Percentiles rank a stretch among this genome's conserved stretches.
Evolutionary conservation across 108 stramenopile species (phyloP).

Genomic region (Schizochytrium sp.): DNA sequence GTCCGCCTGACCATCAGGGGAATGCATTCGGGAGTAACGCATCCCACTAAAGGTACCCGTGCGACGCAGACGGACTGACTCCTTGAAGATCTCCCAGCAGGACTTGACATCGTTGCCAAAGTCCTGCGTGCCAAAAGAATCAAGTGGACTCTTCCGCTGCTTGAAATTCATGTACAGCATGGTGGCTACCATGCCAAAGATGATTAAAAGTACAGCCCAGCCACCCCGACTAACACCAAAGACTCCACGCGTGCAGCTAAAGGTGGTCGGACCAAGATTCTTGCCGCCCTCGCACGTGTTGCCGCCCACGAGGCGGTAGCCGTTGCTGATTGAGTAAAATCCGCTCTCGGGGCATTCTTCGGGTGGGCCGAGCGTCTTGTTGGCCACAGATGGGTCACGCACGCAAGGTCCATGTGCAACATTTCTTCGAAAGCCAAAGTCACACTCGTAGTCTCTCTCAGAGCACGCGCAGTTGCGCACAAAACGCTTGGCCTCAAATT

Average conservation of each 20-base stretch:
- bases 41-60: not conserved
- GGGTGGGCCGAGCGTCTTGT: not conserved
- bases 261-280: not conserved
- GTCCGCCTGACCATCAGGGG: not conserved
- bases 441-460: slow-evolving; percentile 17
- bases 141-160: not conserved
- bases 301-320: slow-evolving; percentile 1
- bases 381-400: not conserved
- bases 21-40: not conserved
- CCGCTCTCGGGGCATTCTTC: not conserved
- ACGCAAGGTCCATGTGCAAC: not conserved
- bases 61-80: not conserved
- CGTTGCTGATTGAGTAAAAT: not conserved
- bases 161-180: not conserved
- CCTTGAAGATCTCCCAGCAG: not conserved
- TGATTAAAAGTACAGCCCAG: not conserved
- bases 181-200: not conserved
- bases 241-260: not conserved
- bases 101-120: not conserved
- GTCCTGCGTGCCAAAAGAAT: not conserved
- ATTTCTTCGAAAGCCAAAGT: not conserved
- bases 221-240: not conserved
- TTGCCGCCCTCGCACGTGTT: slow-evolving; percentile 16
- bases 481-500: not conserved
- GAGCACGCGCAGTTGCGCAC: not conserved